Base-by-base conservation (phyloP, 352 stramenopile genomes). In the Globisporangium parvum region DNA sequence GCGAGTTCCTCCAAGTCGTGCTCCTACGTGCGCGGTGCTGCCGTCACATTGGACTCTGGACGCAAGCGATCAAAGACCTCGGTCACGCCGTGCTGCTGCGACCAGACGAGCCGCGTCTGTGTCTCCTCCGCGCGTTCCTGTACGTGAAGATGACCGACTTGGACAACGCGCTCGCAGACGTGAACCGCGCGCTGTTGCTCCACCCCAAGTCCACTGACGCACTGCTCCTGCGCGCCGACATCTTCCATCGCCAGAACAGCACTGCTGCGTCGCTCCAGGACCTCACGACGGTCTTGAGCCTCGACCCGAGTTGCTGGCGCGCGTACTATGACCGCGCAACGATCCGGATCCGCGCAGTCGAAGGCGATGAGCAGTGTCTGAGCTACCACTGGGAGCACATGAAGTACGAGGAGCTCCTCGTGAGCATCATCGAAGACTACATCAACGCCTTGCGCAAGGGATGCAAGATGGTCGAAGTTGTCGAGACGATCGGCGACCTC, bases 301-400 rank as follows among this genome's bases (percentile, higher is more conserved):
- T 80, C 14, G 81, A 92, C 41, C 69, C 75, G n/a, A 66, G 66
- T 35, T 88, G 80, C 62, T 92, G 81, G 81, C 76, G 77, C 17
- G 81, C 81, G n/a, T 87, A 87, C 53, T 92, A 90, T 55, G 81
- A 92, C 55, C 77, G 81, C 21, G 81, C 76, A 6, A 83, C 75
- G 37, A 68, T 92, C 26, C 79, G 81, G 14, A 72, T 90, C 20
- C 67, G 74, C 6, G 71, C 75, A 0, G 72, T 92, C 46, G 81
- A 92, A 47, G 75, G 81, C 4, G 74, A 86, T 17, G 76, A 86
- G 33, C 69, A 73, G 23, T 77, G 65, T 47, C 63, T 86, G 15
- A 71, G 69, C 51, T 86, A 87, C 63, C 74, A 89, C 51, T 87
- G 76, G 54, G 76, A 86, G 44, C 72, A 85, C 52, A 74, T 87